Base-by-base conservation (phyloP, 768 basidiomycete species). In the Termitomyces sp. region DNA sequence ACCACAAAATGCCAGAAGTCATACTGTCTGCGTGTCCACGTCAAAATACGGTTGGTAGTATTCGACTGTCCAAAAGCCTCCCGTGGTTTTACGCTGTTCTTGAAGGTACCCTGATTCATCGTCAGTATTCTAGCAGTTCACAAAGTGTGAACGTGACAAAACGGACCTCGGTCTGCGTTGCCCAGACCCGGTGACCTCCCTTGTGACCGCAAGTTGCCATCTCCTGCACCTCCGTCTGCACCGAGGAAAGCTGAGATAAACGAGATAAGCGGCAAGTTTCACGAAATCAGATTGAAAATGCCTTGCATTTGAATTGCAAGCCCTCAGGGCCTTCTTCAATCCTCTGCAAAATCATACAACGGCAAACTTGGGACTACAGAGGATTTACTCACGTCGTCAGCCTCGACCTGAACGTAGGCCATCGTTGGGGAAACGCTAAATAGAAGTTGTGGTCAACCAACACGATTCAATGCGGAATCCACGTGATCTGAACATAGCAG, bases 11-110 rank as follows among this genome's bases (percentile, higher is more conserved):
- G 20, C 24, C n/a, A 42, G 37, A 10, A 7, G 26, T 54, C 74
- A 31, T 51, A 86, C 88, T 5, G 82, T 90, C 60, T 82, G 80
- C 0, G 92, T 93, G 73, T 94, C 92, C 34, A 95, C 81, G 60
- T 95, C 92, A 63, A 95, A 95, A 72, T 90, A 93, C 3, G 82
- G 78, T 66, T 93, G 91, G 67, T 94, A 94, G 69, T 90, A 90
- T 59, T 94, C 92, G 33, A 93, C 64, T 28, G 82, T 83, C 91
- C 90, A 93, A 72, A 90, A 91, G 0, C 82, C 82, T 3, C 79
- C 73, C 3, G 74, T 60, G 15, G 76, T 74, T 66, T 82, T 81
- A 9, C 73, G 66, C 53, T 77, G 70, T 60, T 90, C 85, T 50
- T 81, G 72, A 20, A 87, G 74, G 67, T 89, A 92, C 18, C 88